Evolutionary conservation across 306 rosid species (phyloP).

Genomic region (Medicago truncatula): MtrunA17r5.0-ANR NC_053044.1:55315001-55315500

Average conservation of each 20-base stretch:
- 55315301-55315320: not conserved
- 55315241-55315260: conserved; percentile 22
- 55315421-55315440: not conserved
- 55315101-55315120: conserved; percentile 80
- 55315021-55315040: conserved; percentile 23
- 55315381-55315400: too few species aligned
- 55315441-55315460: not conserved
- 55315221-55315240: conserved; percentile 35
- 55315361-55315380: too few species aligned
- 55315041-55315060: conserved; percentile 38
- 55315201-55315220: conserved; percentile 75
- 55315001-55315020: conserved; percentile 32
- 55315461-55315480: not conserved
- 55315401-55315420: not conserved
- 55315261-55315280: conserved; percentile 23
- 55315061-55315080: conserved; percentile 95
- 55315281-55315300: not conserved
- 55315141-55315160: conserved; percentile 46
- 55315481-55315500: not conserved
- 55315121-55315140: conserved; percentile 49
- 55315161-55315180: conserved; percentile 74
- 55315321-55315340: not conserved
- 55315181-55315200: conserved; percentile 56
- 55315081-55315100: conserved; percentile 82
- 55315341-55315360: conserved; percentile 3